These are phyloP conservation scores for Climacium dendroides DNA, from an alignment of 225 moss, liverwort and hornwort species.

Conservation along the genomic window DNA sequence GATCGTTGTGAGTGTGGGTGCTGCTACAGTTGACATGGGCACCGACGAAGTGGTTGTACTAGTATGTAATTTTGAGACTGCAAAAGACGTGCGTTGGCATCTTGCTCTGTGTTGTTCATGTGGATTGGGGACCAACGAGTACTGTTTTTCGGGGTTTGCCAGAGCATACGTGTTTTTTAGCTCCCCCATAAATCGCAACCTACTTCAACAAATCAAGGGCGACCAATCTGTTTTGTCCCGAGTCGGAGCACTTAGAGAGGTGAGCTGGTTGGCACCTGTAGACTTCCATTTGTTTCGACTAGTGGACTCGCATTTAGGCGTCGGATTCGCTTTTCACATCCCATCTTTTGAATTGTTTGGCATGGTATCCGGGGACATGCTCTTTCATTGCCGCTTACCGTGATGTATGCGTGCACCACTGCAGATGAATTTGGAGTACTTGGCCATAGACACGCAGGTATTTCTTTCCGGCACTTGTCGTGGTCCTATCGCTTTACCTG, in stretches of 20 bases:
- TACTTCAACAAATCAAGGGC: slow-evolving; percentile 77
- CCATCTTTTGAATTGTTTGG: not conserved
- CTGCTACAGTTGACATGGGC: not conserved
- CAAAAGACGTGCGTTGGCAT: not conserved
- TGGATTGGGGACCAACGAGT: not conserved
- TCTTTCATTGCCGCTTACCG: not conserved
- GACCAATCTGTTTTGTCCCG: slow-evolving; percentile 64
- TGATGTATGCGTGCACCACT: slow-evolving; percentile 8
- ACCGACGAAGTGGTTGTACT: not conserved
- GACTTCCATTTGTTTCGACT: not conserved
- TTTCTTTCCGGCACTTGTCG: not conserved
- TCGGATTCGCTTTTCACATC: not conserved
- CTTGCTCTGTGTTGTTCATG: not conserved
- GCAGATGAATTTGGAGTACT: slow-evolving; percentile 96
- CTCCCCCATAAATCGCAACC: slow-evolving; percentile 57
- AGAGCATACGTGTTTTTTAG: slow-evolving; percentile 94
- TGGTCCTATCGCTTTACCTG: not conserved
- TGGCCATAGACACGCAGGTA: slow-evolving; percentile 89
- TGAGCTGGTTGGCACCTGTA: slow-evolving; percentile 3
- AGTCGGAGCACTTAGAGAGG: slow-evolving; percentile 81
- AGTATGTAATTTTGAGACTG: not conserved
- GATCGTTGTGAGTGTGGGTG: not conserved
- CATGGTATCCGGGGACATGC: not conserved
- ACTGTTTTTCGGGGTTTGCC: not conserved
- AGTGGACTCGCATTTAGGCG: not conserved